phyloP scores from a whole-genome alignment of 1,139 yeast genomes.

The Geotrichum histeridarum region DNA sequence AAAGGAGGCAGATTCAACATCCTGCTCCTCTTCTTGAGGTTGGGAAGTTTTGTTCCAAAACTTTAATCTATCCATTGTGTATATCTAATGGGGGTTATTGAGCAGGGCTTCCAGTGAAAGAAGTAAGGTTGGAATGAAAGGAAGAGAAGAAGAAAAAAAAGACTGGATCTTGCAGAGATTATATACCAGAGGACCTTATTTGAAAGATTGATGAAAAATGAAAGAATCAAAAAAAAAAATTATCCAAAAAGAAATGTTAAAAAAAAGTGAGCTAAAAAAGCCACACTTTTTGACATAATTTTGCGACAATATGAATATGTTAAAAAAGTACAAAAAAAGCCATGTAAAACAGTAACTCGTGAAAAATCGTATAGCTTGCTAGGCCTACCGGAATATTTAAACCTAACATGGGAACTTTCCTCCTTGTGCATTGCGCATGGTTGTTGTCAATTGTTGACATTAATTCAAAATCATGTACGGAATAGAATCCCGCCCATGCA shows the following conservation, averaged over 20 bases:
- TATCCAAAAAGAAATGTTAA: neutral
- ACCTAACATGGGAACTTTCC: too few relatives aligned
- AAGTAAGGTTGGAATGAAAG: neutral
- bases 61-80: neutral
- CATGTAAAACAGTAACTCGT: too few relatives aligned
- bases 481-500: too few relatives aligned
- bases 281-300: too few relatives aligned
- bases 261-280: neutral
- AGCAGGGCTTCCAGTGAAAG: neutral
- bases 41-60: neutral
- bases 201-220: neutral
- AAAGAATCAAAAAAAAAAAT: slow-evolving; percentile 1
- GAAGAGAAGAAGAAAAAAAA: neutral
- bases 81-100: neutral
- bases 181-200: neutral
- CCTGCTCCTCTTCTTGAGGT: neutral
- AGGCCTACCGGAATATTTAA: too few relatives aligned
- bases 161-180: neutral
- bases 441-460: too few relatives aligned
- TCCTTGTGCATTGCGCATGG: too few relatives aligned
- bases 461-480: too few relatives aligned
- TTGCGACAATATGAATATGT: too few relatives aligned
- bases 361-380: too few relatives aligned
- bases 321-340: too few relatives aligned
- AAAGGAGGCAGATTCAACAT: neutral